A percentile compares a stretch with the other conserved stretches of the same genome.
Evolutionary conservation across 371 early-diverging fungal genomes (phyloP).

Genomic region (Apophysomyces ossiformis): DNA sequence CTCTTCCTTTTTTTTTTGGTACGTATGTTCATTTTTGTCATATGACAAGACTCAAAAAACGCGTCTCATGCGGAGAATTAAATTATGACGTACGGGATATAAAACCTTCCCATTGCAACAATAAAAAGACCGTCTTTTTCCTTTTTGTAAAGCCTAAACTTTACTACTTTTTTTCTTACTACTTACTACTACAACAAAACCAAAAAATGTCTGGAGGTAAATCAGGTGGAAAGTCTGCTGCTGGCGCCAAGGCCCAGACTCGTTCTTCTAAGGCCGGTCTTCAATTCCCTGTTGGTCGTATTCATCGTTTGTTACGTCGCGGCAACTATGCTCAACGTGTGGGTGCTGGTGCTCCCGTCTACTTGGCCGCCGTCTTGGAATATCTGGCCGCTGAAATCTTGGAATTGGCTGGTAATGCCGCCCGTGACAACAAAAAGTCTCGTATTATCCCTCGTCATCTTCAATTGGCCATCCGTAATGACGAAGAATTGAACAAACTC

Average conservation of each 20-base stretch:
- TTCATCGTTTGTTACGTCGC: constrained; percentile 90
- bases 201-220: constrained; percentile 62
- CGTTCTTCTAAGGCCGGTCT: constrained; percentile 83
- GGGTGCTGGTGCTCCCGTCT: constrained; percentile 91
- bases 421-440: constrained; percentile 92
- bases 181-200: constrained; percentile 7
- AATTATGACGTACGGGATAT: constrained; percentile 15
- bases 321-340: constrained; percentile 94
- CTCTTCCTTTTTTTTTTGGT: not conserved
- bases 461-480: constrained; percentile 90
- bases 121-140: constrained; percentile 7
- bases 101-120: not conserved
- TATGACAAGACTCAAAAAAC: too few relatives aligned
- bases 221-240: constrained; percentile 65
- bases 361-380: constrained; percentile 91
- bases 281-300: constrained; percentile 94
- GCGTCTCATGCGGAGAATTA: not conserved
- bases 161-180: constrained; percentile 19
- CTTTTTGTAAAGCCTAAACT: constrained; percentile 29
- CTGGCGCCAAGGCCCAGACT: constrained; percentile 57
- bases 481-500: constrained; percentile 93
- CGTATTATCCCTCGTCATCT: constrained; percentile 89
- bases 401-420: constrained; percentile 93
- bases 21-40: not conserved
- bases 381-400: constrained; percentile 94